Evolutionary conservation across 2,329 filamentous ascomycete genomes (phyloP), one percentile per base, ranked within the genome.

Genomic region (Trichoderma atroviride): DNA sequence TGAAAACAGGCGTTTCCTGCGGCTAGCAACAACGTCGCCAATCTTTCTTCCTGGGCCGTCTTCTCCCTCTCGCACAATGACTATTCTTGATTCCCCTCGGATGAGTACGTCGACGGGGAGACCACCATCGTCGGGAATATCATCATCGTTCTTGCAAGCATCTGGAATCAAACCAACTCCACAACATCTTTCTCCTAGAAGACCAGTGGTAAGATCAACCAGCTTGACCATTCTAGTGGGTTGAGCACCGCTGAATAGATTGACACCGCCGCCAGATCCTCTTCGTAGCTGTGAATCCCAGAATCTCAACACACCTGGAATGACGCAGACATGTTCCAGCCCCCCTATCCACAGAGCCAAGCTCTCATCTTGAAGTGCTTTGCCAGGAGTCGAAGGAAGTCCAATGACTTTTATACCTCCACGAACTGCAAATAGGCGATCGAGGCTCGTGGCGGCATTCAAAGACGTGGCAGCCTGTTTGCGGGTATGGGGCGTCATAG

Each of bases 401-500:
- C 81, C 79, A 1, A 82, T 80, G 4, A 87, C 83, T 3, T 80
- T 77, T n/a, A 89, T 81, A 14, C 87, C 86, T 50, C 87, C 87
- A 27, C 79, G 82, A 4, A 88, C 81, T 0, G 83, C 78, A 5
- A 84, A 81, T 2, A 89, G 79, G 4, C 85, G 84, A 71, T 88
- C 86, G 5, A 83, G 79, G 0, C 83, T 83, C 7, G 80, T 76
- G 0, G 77, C 78, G 19, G 83, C 78, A 35, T 81, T 80, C 52
- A 83, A 76, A 1, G 82, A 81, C 13, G 81, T 80, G 4, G 86
- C 79, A 5, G 83, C 85, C 70, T 87, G 85, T 50, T 84, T 84
- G 50, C 88, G 82, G 11, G 86, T 87, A 71, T 88, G 87, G 0
- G 88, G 88, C 1, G 88, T 90, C 87, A 90, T 88, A 11, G 88